Evolutionary conservation across 2,329 filamentous ascomycete genomes (phyloP).

Genomic region (Corynespora cassiicola): DNA sequence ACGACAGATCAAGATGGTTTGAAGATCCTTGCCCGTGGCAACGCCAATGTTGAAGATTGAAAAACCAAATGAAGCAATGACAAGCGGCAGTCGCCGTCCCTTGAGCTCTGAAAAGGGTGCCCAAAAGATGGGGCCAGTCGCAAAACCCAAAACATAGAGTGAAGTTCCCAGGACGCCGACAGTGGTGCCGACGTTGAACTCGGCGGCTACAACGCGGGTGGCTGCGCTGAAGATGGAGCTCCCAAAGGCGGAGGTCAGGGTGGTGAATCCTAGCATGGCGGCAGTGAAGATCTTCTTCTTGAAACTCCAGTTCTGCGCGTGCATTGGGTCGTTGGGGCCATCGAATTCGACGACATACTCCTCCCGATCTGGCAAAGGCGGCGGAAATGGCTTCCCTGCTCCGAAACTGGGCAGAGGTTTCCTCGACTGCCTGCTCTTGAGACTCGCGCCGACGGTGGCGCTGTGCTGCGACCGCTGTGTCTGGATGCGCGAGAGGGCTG

Average conservation of each 20-base stretch:
- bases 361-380: slow-evolving; percentile 71
- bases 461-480: slow-evolving; percentile 75
- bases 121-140: slow-evolving; percentile 52
- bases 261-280: slow-evolving; percentile 75
- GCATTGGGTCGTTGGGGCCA: slow-evolving; percentile 80
- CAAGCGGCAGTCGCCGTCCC: slow-evolving; percentile 56
- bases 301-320: slow-evolving; percentile 86
- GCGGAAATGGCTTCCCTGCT: slow-evolving; percentile 76
- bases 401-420: slow-evolving; percentile 74
- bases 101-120: slow-evolving; percentile 61
- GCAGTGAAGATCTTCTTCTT: slow-evolving; percentile 77
- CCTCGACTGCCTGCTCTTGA: slow-evolving; percentile 56
- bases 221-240: slow-evolving; percentile 52
- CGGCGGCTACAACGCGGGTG: slow-evolving; percentile 32
- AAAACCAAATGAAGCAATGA: slow-evolving; percentile 59
- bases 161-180: slow-evolving; percentile 59
- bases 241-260: slow-evolving; percentile 71
- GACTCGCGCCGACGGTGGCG: slow-evolving; percentile 68
- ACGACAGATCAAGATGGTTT: slow-evolving; percentile 60
- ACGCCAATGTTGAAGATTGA: slow-evolving; percentile 58
- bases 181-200: slow-evolving; percentile 55
- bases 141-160: slow-evolving; percentile 58
- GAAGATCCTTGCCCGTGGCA: slow-evolving; percentile 58
- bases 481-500: slow-evolving; percentile 73
- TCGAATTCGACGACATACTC: slow-evolving; percentile 84